Conservation (phyloP, 2,329 filamentous ascomycete species). For the Penicillium sp. region DNA sequence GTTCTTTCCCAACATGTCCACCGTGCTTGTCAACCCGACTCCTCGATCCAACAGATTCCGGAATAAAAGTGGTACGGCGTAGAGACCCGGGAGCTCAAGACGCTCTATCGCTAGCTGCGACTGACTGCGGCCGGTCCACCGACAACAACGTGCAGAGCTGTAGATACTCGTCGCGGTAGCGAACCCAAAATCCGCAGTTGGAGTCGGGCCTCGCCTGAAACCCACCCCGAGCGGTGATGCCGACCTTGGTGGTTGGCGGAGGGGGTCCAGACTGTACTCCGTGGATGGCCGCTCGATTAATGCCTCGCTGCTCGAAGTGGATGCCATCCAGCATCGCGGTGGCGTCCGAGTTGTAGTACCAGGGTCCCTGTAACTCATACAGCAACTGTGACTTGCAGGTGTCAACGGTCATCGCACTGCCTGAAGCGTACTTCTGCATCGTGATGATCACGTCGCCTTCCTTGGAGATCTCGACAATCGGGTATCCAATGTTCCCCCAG, state of each 20-base stretch:
- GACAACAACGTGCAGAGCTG: constrained; percentile 36
- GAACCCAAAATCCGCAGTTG: constrained; percentile 47
- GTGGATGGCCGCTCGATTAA: constrained; percentile 48
- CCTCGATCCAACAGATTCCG: constrained; percentile 38
- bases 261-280: constrained; percentile 45
- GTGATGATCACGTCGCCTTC: constrained; percentile 43
- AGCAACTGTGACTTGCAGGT: constrained; percentile 52
- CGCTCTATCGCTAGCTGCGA: constrained; percentile 36
- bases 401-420: constrained; percentile 45
- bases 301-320: constrained; percentile 49
- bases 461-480: constrained; percentile 44
- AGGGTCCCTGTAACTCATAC: constrained; percentile 54
- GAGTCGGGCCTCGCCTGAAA: constrained; percentile 45
- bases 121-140: constrained; percentile 7
- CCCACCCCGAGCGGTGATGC: constrained; percentile 45
- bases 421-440: constrained; percentile 38
- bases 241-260: constrained; percentile 50
- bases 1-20: constrained; percentile 41
- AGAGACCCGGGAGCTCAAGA: constrained; percentile 45
- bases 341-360: constrained; percentile 57
- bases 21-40: constrained; percentile 32
- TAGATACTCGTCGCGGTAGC: constrained; percentile 40
- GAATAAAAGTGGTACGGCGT: constrained; percentile 39
- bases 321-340: constrained; percentile 50
- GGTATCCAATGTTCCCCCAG: constrained; percentile 47